These are phyloP conservation scores for Pueraria montana DNA, from an alignment of 306 rosid species.

Conservation along the genomic window DNA sequence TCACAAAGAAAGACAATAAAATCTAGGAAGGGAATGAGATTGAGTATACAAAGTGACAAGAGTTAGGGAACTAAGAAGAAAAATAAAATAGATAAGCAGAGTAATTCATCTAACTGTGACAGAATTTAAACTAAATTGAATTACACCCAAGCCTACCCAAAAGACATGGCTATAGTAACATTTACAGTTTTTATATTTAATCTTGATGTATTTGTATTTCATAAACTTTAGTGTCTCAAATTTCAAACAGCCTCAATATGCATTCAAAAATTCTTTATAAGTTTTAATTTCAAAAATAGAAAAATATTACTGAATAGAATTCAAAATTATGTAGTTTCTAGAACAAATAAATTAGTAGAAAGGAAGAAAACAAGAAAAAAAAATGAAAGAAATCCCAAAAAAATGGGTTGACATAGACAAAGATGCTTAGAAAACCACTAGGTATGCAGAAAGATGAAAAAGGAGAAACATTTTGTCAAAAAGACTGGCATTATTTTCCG, in stretches of 20 bases:
- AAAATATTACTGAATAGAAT: background rate
- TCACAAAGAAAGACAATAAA: slow-evolving; percentile 13
- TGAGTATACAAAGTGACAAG: background rate
- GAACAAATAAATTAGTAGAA: background rate
- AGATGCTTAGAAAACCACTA: background rate
- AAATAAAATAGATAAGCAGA: background rate
- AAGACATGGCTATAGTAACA: slow-evolving; percentile 22
- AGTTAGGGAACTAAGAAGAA: background rate
- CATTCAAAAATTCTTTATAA: background rate
- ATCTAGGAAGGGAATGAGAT: background rate
- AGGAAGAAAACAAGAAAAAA: background rate
- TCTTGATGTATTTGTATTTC: background rate
- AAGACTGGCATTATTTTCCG: no score
- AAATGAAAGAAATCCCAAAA: background rate
- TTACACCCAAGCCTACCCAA: slow-evolving; percentile 4
- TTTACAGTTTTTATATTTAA: background rate
- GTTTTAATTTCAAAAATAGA: background rate
- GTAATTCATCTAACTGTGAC: background rate
- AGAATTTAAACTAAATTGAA: background rate
- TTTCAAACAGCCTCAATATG: background rate
- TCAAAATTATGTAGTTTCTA: background rate
- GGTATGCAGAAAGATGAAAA: no score
- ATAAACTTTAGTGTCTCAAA: background rate
- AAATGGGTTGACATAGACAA: background rate
- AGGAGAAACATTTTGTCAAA: no score